Evolutionary conservation across 352 stramenopile species (phyloP).

Genomic region (Phytophthora pistaciae): DNA sequence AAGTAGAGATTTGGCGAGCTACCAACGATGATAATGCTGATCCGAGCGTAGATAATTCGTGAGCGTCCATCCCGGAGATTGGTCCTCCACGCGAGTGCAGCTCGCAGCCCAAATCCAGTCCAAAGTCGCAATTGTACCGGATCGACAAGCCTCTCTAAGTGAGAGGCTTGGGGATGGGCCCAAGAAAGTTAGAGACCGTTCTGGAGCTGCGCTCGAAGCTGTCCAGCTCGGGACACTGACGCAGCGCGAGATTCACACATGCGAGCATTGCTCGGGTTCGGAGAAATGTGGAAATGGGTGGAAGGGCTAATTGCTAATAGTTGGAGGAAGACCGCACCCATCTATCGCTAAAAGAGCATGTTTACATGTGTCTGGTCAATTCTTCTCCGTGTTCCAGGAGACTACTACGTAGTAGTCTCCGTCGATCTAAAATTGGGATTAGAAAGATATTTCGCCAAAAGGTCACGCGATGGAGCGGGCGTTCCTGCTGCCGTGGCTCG

Average conservation of each 20-base stretch:
- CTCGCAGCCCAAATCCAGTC: conserved; percentile 9
- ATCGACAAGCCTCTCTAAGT: not conserved
- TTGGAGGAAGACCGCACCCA: too few relatives aligned
- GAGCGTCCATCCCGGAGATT: not conserved
- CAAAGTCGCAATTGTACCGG: not conserved
- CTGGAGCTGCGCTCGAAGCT: not conserved
- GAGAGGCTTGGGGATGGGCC: not conserved
- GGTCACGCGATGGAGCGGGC: too few relatives aligned
- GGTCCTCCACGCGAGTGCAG: not conserved
- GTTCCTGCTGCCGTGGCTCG: too few relatives aligned
- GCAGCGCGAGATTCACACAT: not conserved
- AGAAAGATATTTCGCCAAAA: too few relatives aligned
- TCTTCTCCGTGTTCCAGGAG: too few relatives aligned
- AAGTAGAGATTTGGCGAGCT: not conserved
- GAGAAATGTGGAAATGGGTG: too few relatives aligned
- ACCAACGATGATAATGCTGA: not conserved
- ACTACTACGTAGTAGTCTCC: too few relatives aligned
- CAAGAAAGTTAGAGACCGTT: conserved; percentile 5
- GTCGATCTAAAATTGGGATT: too few relatives aligned
- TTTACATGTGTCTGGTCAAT: too few relatives aligned
- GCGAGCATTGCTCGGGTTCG: not conserved
- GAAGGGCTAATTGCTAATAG: too few relatives aligned
- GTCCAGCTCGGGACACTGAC: not conserved
- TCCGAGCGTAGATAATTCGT: conserved; percentile 5
- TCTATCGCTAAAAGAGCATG: too few relatives aligned